phyloP scores from a whole-genome alignment of 768 basidiomycete genomes.

The Boletus subcaerulescens region DNA sequence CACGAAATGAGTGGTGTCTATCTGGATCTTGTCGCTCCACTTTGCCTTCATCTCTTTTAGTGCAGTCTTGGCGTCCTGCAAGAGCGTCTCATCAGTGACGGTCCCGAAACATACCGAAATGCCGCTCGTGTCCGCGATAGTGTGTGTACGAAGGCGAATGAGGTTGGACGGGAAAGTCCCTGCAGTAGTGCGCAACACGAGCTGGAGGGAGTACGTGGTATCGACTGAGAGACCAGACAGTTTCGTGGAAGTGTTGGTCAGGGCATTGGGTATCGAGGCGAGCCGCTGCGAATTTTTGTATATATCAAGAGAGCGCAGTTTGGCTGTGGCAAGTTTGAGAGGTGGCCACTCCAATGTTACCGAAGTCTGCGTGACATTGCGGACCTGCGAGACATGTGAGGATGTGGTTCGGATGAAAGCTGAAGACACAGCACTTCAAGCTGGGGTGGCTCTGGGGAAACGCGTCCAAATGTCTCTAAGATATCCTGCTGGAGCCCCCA shows the following conservation, averaged over 20 bases:
- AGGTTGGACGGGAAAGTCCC: slow-evolving; percentile 87
- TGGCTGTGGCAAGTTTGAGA: slow-evolving; percentile 80
- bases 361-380: slow-evolving; percentile 95
- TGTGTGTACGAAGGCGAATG: slow-evolving; percentile 83
- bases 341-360: slow-evolving; percentile 95
- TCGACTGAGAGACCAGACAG: slow-evolving; percentile 77
- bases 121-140: slow-evolving; percentile 92
- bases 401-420: not conserved
- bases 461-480: slow-evolving; percentile 64
- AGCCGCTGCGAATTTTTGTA: slow-evolving; percentile 89
- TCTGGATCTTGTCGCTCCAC: slow-evolving; percentile 91
- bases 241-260: slow-evolving; percentile 84
- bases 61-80: slow-evolving; percentile 80
- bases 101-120: slow-evolving; percentile 95
- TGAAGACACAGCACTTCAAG: slow-evolving; percentile 53
- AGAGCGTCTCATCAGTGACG: slow-evolving; percentile 68
- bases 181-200: slow-evolving; percentile 88
- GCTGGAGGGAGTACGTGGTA: slow-evolving; percentile 91
- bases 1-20: slow-evolving; percentile 98
- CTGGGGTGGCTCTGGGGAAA: slow-evolving; percentile 66
- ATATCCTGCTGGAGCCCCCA: slow-evolving; percentile 83
- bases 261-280: slow-evolving; percentile 79
- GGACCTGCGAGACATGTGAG: slow-evolving; percentile 49
- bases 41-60: slow-evolving; percentile 83
- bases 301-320: slow-evolving; percentile 85